Percentiles rank a stretch among this genome's conserved stretches.
phyloP scores from a whole-genome alignment of 441 rosid species.

The Bruguiera hainesii region DNA sequence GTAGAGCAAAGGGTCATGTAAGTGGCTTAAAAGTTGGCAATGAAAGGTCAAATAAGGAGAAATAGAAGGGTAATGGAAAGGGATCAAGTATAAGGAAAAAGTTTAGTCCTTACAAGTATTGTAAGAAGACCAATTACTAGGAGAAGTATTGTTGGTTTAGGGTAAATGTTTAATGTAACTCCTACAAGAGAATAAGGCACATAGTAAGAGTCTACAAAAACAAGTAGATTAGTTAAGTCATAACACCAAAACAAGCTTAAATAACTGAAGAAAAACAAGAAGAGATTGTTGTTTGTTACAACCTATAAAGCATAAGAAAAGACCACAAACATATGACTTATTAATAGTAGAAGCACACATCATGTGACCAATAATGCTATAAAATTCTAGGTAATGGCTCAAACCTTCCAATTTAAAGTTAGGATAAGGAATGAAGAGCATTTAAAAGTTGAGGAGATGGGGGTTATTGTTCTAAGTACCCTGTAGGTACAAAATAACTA shows the following conservation, averaged over 20 bases:
- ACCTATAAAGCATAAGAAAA: too few species aligned
- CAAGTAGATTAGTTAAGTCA: accelerated
- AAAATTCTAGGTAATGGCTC: accelerated
- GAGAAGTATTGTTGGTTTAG: too few species aligned
- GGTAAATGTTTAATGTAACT: too few species aligned
- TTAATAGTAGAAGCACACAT: not conserved
- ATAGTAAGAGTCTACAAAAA: not conserved
- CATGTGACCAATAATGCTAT: not conserved
- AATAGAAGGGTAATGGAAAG: too few species aligned
- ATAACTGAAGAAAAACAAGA: not conserved
- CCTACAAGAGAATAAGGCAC: too few species aligned
- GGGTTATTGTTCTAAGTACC: accelerated
- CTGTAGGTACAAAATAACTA: not conserved
- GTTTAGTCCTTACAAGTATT: too few species aligned
- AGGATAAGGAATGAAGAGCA: not conserved
- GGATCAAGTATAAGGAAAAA: too few species aligned
- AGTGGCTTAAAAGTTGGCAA: too few species aligned
- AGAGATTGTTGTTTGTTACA: not conserved
- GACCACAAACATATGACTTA: not conserved
- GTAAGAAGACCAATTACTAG: too few species aligned
- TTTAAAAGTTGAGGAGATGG: accelerated
- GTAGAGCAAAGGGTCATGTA: too few species aligned
- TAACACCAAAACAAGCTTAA: accelerated
- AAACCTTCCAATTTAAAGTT: not conserved
- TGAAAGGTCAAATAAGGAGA: too few species aligned